These are phyloP conservation scores for Kluyveromyces lactis DNA, from an alignment of 805 yeast genomes.

Conservation along the genomic window DNA sequence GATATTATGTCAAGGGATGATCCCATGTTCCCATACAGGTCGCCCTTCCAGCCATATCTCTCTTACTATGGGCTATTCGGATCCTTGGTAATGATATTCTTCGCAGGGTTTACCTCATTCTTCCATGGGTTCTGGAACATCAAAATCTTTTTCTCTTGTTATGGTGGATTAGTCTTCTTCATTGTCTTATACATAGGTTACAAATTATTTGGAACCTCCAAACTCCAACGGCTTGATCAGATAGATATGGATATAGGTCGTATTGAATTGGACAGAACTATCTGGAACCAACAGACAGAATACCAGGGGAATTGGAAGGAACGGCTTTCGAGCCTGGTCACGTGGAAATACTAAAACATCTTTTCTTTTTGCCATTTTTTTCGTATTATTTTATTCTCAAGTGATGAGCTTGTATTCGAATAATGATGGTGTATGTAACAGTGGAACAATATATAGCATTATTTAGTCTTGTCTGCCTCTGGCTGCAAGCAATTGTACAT, in stretches of 20 bases:
- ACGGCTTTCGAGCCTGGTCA: conserved; percentile 18
- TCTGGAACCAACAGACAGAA: conserved; percentile 68
- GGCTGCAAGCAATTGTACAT: too few relatives aligned
- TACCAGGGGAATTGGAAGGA: conserved; percentile 29
- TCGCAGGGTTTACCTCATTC: conserved; percentile 59
- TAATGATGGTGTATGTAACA: too few relatives aligned
- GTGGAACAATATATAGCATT: too few relatives aligned
- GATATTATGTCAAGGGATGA: conserved; percentile 59
- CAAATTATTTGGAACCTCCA: conserved; percentile 52
- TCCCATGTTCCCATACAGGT: conserved; percentile 56
- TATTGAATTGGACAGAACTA: conserved; percentile 69
- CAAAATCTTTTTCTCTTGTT: conserved; percentile 54
- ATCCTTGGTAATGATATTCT: conserved; percentile 39
- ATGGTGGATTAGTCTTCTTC: conserved; percentile 52
- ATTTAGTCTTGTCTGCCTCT: too few relatives aligned
- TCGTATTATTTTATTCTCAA: background rate
- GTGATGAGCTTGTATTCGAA: conserved; percentile 4
- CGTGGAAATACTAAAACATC: conserved; percentile 24
- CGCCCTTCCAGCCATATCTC: conserved; percentile 62
- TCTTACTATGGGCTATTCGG: conserved; percentile 58
- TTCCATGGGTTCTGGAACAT: conserved; percentile 51
- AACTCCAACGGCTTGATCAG: conserved; percentile 59
- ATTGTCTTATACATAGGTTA: conserved; percentile 44
- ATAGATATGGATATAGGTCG: conserved; percentile 79
- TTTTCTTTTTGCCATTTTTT: background rate